Conservation (phyloP, 495 filamentous ascomycete genomes). For the Parathielavia hyrcaniae region DNA sequence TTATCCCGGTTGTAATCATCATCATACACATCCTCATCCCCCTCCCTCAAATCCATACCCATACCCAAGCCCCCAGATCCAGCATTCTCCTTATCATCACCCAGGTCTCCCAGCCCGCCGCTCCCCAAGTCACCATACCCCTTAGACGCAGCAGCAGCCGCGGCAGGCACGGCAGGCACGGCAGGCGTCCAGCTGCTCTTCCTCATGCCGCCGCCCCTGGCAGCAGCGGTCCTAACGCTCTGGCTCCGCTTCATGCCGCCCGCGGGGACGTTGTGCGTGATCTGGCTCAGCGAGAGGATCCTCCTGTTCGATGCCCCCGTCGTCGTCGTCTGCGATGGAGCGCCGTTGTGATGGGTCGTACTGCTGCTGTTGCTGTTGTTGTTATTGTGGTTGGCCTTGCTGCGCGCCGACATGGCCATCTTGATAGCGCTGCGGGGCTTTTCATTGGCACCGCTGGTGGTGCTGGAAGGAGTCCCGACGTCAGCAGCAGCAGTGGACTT, state of each 20-base stretch:
- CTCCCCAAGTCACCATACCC: conserved; percentile 42
- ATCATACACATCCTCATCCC: conserved; percentile 39
- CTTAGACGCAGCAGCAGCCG: conserved; percentile 34
- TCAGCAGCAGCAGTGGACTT: conserved; percentile 3
- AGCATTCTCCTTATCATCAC: conserved; percentile 34
- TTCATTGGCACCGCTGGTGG: neutral
- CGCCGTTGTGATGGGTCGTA: neutral
- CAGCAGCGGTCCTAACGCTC: conserved; percentile 57
- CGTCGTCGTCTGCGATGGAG: no score
- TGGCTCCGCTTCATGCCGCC: conserved; percentile 57
- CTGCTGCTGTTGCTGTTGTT: neutral
- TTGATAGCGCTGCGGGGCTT: conserved; percentile 40
- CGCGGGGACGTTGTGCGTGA: conserved; percentile 63
- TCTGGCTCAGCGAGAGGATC: conserved; percentile 83
- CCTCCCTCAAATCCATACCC: conserved; percentile 43
- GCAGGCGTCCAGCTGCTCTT: conserved; percentile 64
- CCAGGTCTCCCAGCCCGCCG: neutral
- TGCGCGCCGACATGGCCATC: conserved; percentile 40
- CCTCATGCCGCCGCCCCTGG: conserved; percentile 50
- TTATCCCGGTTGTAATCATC: conserved; percentile 17
- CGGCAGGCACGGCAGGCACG: neutral
- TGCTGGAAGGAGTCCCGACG: neutral
- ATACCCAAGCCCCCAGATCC: conserved; percentile 43
- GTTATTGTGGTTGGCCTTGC: no score
- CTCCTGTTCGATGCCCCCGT: conserved; percentile 45